Conservation (phyloP, 2,329 filamentous ascomycete species). For the Exophiala oligosperma region DNA sequence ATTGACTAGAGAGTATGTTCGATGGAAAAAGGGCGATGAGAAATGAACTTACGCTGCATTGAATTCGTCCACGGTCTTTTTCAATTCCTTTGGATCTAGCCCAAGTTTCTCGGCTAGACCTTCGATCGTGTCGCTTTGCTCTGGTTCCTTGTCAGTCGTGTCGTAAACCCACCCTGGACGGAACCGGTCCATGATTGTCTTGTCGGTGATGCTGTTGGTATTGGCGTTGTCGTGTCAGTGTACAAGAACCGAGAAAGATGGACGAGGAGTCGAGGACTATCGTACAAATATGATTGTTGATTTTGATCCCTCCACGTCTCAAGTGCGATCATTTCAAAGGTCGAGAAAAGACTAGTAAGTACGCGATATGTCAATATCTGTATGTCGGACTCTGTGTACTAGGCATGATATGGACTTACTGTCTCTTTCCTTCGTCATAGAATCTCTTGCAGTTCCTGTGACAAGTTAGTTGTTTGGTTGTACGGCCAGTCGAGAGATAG, state of each 20-base stretch:
- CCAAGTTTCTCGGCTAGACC: conserved; percentile 42
- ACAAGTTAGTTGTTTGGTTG: background rate
- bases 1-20: no score
- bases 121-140: conserved; percentile 41
- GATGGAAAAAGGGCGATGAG: background rate
- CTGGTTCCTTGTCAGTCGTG: conserved; percentile 43
- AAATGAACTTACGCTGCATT: conserved; percentile 35
- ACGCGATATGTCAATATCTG: background rate
- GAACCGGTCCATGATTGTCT: conserved; percentile 44
- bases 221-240: no score
- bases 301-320: conserved; percentile 44
- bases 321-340: conserved; percentile 45
- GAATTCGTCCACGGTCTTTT: conserved; percentile 42
- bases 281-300: conserved; percentile 40
- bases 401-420: conserved; percentile 17
- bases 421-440: conserved; percentile 39
- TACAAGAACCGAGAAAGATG: background rate
- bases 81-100: conserved; percentile 37
- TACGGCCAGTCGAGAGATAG: background rate
- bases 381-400: background rate
- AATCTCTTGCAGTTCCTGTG: conserved; percentile 39
- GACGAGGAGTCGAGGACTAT: background rate
- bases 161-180: conserved; percentile 46
- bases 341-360: conserved; percentile 39
- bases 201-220: conserved; percentile 36